Base-by-base conservation (phyloP, 2,329 filamentous ascomycete species). In the Pseudocercospora pini-densiflorae region DNA sequence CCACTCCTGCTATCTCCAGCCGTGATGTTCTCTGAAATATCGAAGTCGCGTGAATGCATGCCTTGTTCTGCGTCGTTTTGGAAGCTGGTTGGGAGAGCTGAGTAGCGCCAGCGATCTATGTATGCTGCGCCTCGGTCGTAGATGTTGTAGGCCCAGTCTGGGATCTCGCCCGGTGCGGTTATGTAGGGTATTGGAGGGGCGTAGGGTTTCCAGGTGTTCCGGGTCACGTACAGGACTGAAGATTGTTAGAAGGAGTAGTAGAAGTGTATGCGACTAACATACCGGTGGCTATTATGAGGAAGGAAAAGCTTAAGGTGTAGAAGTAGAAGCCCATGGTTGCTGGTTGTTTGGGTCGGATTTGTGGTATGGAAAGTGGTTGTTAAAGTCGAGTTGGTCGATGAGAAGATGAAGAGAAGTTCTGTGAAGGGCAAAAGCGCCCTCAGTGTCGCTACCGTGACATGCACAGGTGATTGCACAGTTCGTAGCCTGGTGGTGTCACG, bases 51-150 rank as follows among this genome's bases (percentile, higher is more conserved):
- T 67, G 91, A 94, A 49, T 90, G 91, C 29, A 99, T 86, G 21
- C 95, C 95, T 16, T 92, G 90, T 79, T 97, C 94, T 65, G 95
- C 90, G 81, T 99, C 95, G 71, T 87, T 89, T 51, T 89, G 84
- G 82, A 98, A 99, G 33, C 69, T 72, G 16, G 85, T 85, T 0
- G 93, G 92, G 0, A 98, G 87, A 33, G 88, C 90, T 61, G 89
- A 85, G 83, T 98, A 97, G 73, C 92, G 81, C 74, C 85, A 82
- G 65, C 71, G 68, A 64, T 76, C 66, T 65, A 75, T 67, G 64
- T 68, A 83, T 72, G 85, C 72, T 66, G 82, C 75, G 5, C 75
- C 53, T 70, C 72, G 70, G 59, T 79, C 76, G 49, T 84, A 79
- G 68, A 80, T 68, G 71, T 81, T 67, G 78, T 90, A 89, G 68